These are phyloP conservation scores for Medicago arabica DNA, from an alignment of 306 rosid genomes.

Conservation along the genomic window DNA sequence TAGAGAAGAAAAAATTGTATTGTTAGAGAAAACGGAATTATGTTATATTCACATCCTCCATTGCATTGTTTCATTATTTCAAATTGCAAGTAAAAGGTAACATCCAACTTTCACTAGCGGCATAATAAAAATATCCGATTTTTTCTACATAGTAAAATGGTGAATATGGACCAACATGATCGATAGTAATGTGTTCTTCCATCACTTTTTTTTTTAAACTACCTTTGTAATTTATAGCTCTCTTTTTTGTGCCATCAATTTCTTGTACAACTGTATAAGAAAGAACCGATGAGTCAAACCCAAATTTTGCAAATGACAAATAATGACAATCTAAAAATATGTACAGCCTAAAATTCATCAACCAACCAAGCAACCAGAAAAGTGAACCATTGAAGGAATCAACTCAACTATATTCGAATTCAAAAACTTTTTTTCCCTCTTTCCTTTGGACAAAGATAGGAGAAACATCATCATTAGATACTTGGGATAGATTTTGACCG, in stretches of 20 bases:
- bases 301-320: conserved; percentile 40
- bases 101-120: no score
- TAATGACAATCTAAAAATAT: conserved; percentile 38
- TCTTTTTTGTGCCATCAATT: neutral
- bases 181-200: no score
- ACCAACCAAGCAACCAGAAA: conserved; percentile 34
- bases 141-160: no score
- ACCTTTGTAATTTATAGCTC: no score
- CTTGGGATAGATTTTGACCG: conserved; percentile 80
- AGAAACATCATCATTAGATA: conserved; percentile 41
- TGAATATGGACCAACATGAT: no score
- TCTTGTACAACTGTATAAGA: conserved; percentile 9
- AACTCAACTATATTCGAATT: conserved; percentile 17
- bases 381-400: conserved; percentile 26
- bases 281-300: conserved; percentile 15
- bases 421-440: conserved; percentile 4
- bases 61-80: no score
- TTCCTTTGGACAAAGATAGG: conserved; percentile 18
- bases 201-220: no score
- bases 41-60: no score
- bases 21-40: no score
- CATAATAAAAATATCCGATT: no score
- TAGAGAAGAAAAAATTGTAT: no score
- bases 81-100: no score
- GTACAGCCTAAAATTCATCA: conserved; percentile 42